Evolutionary conservation across 2,329 filamentous ascomycete species (phyloP).

Genomic region (Cytospora piceae): DNA sequence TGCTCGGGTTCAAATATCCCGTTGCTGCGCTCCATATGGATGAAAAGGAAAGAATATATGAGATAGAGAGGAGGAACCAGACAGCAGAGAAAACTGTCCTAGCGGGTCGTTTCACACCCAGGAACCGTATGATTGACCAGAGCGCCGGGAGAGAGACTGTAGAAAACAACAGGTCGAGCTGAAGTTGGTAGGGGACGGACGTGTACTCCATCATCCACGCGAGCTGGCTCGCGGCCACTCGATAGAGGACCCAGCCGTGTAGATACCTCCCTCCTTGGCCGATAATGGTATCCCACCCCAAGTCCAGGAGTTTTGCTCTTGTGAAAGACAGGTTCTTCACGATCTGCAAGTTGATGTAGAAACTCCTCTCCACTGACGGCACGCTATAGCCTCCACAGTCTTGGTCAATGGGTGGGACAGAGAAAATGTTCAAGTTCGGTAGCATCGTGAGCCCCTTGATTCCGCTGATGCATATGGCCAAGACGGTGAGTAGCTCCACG

Average conservation of each 20-base stretch:
- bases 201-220: constrained; percentile 24
- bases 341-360: constrained; percentile 20
- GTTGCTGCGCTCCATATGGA: constrained; percentile 21
- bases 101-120: constrained; percentile 2
- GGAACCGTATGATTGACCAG: constrained; percentile 11
- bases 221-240: constrained; percentile 13
- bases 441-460: constrained; percentile 9
- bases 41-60: constrained; percentile 19
- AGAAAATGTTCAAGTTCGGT: not conserved
- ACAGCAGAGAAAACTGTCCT: constrained; percentile 13
- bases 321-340: constrained; percentile 13
- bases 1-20: constrained; percentile 16
- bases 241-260: constrained; percentile 17
- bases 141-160: constrained; percentile 15
- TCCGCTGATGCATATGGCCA: not conserved
- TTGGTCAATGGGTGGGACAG: constrained; percentile 11
- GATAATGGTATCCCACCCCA: constrained; percentile 17
- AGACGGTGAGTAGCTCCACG: not conserved
- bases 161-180: constrained; percentile 16
- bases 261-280: constrained; percentile 19
- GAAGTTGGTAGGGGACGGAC: constrained; percentile 15
- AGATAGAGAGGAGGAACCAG: constrained; percentile 23
- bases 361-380: constrained; percentile 14
- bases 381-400: constrained; percentile 19
- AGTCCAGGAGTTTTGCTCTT: constrained; percentile 16